Base-by-base conservation (phyloP, 2,329 filamentous ascomycete genomes). In the Xylariomycetidae sp. region DNA sequence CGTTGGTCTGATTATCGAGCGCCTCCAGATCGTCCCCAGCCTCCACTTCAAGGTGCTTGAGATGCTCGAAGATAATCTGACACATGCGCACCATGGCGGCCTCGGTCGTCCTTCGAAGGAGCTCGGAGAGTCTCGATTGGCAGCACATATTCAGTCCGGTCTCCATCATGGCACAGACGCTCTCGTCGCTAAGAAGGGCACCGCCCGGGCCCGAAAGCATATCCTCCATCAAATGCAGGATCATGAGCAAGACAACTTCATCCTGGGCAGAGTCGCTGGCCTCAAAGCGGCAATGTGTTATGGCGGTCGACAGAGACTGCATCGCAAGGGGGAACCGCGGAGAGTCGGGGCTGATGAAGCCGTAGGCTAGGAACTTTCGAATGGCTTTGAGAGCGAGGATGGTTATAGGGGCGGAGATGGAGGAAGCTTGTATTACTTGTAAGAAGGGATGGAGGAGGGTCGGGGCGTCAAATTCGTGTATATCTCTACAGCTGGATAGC, bases 131-230 rank as follows among this genome's bases (percentile, higher is more conserved):
- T 35, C 90, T 79, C 35, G 85, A 78, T 54, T 96, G 89, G 43
- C 90, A 98, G 67, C 92, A 98, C 68, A 98, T 96, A 54, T 88
- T 95, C 46, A 98, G 63, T 1, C 90, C 92, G 2, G 88, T 90
- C 58, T 95, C 92, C 90, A 98, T 96, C 88, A 98, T 96, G 58
- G 95, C 88, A 57, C 93, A 98, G 9, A 98, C 88, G 54, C 90
- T 96, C 64, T 96, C 90, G 52, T 98, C 92, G 38, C 90, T 93
- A n/a, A 98, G 68, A 9, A 96, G 77, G 46, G 93, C 83, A 23
- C 92, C 92, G 19, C 90, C 88, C 0, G 89, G 86, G 0, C 92
- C 86, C 12, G 89, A 93, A 50, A 98, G 82, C 84, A 98, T 95
- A 52, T 88, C 85, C 61, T 98, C 92, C 92, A 98, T 98, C 29